These are phyloP conservation scores for rapeseed (Brassica napus) DNA, from an alignment of 345 rosid species.

Conservation along the genomic window DNA sequence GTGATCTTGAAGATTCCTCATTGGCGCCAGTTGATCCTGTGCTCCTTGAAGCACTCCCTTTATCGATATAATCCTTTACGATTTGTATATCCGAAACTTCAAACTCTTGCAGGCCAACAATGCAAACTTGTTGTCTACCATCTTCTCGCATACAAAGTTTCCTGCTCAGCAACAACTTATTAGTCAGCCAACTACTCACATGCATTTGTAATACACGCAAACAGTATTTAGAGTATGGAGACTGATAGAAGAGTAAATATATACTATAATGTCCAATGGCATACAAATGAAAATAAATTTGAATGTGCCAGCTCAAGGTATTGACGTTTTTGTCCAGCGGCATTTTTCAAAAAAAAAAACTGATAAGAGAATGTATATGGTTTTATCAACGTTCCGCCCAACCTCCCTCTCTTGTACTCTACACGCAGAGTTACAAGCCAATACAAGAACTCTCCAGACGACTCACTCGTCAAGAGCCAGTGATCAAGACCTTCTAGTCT, in stretches of 20 bases:
- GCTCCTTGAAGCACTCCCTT: slow-evolving; percentile 91
- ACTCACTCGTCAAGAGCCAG: too few species aligned
- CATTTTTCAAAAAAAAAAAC: too few species aligned
- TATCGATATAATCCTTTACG: slow-evolving; percentile 91
- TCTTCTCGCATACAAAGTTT: slow-evolving; percentile 99
- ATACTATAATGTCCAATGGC: neutral
- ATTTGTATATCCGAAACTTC: slow-evolving; percentile 95
- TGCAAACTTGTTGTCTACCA: slow-evolving; percentile 98
- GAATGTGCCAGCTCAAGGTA: neutral
- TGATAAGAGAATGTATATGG: too few species aligned
- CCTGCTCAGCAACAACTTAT: slow-evolving; percentile 44
- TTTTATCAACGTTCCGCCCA: too few species aligned
- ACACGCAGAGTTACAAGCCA: too few species aligned
- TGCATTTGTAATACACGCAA: neutral
- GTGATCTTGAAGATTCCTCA: slow-evolving; percentile 98
- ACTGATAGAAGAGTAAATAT: neutral
- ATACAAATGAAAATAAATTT: slow-evolving; percentile 1
- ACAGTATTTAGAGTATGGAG: slow-evolving; percentile 3
- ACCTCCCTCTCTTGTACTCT: too few species aligned
- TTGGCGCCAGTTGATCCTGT: slow-evolving; percentile 98
- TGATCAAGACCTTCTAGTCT: too few species aligned
- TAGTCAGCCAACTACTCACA: slow-evolving; percentile 14
- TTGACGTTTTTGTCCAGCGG: neutral
- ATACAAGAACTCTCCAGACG: too few species aligned
- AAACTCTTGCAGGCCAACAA: slow-evolving; percentile 95